Base-by-base conservation (phyloP, 352 stramenopile genomes). In the Globisporangium cylindrosporum region DNA sequence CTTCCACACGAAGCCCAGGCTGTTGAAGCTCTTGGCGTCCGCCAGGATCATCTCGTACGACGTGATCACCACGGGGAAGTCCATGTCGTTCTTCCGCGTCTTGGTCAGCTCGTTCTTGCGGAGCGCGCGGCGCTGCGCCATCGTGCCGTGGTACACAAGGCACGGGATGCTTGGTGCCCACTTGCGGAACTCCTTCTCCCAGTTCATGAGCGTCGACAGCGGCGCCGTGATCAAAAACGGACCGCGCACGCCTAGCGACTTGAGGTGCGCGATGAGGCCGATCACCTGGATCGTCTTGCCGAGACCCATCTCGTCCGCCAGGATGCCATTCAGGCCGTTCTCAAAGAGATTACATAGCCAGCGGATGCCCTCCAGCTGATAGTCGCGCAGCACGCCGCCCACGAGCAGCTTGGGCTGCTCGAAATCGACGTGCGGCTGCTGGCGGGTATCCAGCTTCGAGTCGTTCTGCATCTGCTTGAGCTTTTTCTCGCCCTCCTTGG, bases 281-380 rank as follows among this genome's bases (percentile, higher is more conserved):
- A 97, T 97, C 22, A 96, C 87, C 59, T 98, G 92, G 67, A 97
- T 94, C 22, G 92, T 98, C 72, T 98, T 98, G 43, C 92, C 92
- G 20, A 98, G 79, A 41, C 89, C 89, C 89, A 96, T 96, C 69
- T 96, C 89, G 69, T 96, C 89, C 0, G 89, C 89, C 18, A 96
- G 69, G 60, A 96, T 95, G 48, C 97, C 97, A 73, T 95, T 98
- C 48, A 99, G 80, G 4, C 94, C 95, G 79, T 99, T 99, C 78
- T 99, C 95, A 76, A 97, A 99, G 53, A 99, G 84, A 53, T 97
- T 98, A 51, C 93, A 97, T n/a, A 99, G 84, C 97, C 97, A 99
- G 59, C 91, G 86, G 62, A 99, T 95, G 66, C 97, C 97, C 66
- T 99, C 96, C 49, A 99, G 74, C 77, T 99, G 97, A 81, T 99